phyloP scores from a whole-genome alignment of 805 yeast genomes.

The Pichia rugopelliculosa region DNA sequence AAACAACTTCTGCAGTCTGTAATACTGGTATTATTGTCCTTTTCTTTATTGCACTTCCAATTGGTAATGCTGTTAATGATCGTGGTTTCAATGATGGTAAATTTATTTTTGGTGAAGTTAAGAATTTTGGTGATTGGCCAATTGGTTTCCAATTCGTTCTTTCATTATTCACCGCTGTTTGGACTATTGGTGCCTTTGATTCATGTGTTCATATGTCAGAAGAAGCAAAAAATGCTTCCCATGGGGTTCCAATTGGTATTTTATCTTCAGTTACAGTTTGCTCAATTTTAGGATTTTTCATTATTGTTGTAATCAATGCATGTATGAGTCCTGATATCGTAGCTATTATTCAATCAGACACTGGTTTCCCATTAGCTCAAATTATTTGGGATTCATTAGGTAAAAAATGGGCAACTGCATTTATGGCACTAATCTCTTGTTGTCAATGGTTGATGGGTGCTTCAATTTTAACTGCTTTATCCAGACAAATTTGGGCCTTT shows the following conservation, averaged over 20 bases:
- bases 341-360: slow-evolving; percentile 34
- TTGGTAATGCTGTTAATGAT: slow-evolving; percentile 39
- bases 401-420: slow-evolving; percentile 54
- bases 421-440: slow-evolving; percentile 49
- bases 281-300: slow-evolving; percentile 50
- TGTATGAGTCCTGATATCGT: slow-evolving; percentile 42
- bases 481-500: slow-evolving; percentile 70
- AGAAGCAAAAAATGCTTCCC: slow-evolving; percentile 56
- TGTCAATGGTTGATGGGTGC: slow-evolving; percentile 65
- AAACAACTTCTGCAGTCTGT: slow-evolving; percentile 47
- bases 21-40: slow-evolving; percentile 47
- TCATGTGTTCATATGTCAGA: slow-evolving; percentile 68
- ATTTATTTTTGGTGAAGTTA: slow-evolving; percentile 48
- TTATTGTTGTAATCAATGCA: slow-evolving; percentile 47
- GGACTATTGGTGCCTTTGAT: slow-evolving; percentile 74
- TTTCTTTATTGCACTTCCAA: slow-evolving; percentile 57
- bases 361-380: slow-evolving; percentile 63
- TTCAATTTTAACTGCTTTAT: slow-evolving; percentile 53
- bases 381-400: slow-evolving; percentile 57
- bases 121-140: slow-evolving; percentile 49
- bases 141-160: slow-evolving; percentile 48
- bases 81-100: slow-evolving; percentile 39
- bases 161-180: slow-evolving; percentile 53
- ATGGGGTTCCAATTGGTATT: slow-evolving; percentile 61
- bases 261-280: slow-evolving; percentile 51